These are phyloP conservation scores for Xylaria nigripes DNA, from an alignment of 495 filamentous ascomycete genomes.

Conservation along the genomic window DNA sequence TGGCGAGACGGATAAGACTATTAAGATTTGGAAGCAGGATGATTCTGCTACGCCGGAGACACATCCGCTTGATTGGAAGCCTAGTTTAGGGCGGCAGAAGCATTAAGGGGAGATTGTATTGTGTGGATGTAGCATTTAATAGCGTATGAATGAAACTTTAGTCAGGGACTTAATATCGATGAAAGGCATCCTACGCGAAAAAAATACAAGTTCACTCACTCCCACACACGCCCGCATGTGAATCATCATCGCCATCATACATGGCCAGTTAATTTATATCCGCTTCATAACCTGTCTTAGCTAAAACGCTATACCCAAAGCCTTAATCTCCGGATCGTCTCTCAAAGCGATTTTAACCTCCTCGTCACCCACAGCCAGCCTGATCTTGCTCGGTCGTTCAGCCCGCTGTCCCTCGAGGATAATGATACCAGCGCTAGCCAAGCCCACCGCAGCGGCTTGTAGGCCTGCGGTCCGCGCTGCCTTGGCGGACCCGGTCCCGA, in stretches of 20 bases:
- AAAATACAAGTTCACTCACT: not conserved
- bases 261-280: too few species aligned
- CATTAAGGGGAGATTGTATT: conserved; percentile 17
- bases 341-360: conserved; percentile 80
- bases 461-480: conserved; percentile 52
- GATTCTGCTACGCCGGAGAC: conserved; percentile 82
- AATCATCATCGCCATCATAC: not conserved
- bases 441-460: conserved; percentile 63
- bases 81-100: conserved; percentile 54
- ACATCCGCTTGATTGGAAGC: conserved; percentile 91
- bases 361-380: conserved; percentile 78
- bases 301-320: conserved; percentile 48
- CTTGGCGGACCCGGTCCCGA: conserved; percentile 3
- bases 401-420: conserved; percentile 70
- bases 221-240: too few species aligned
- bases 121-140: not conserved
- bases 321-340: conserved; percentile 80
- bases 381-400: conserved; percentile 77
- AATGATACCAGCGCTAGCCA: conserved; percentile 81
- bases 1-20: conserved; percentile 95
- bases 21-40: conserved; percentile 95
- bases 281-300: not conserved
- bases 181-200: too few species aligned
- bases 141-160: not conserved
- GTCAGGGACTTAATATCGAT: too few species aligned